These are phyloP conservation scores for Nitzschia putrida DNA, from an alignment of 108 stramenopile genomes.

Conservation along the genomic window DNA sequence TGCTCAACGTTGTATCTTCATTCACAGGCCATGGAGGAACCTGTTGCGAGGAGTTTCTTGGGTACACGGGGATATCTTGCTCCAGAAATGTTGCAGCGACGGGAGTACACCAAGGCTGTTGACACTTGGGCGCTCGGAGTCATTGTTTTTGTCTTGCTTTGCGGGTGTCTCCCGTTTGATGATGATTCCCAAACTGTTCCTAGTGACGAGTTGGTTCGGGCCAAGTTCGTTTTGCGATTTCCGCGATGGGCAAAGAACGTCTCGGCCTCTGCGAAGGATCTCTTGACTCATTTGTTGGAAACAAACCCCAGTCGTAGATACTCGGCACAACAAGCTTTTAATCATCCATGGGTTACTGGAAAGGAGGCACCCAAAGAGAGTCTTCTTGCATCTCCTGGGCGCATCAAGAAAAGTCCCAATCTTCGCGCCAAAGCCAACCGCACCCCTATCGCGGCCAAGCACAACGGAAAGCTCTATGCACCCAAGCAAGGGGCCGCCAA, in stretches of 20 bases:
- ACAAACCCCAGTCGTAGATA: slow-evolving; percentile 81
- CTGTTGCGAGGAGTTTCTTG: slow-evolving; percentile 83
- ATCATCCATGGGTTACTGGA: slow-evolving; percentile 95
- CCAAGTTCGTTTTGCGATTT: slow-evolving; percentile 90
- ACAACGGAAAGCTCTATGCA: slow-evolving; percentile 30
- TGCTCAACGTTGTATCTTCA: not conserved
- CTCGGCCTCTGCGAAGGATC: slow-evolving; percentile 88
- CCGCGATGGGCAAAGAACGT: slow-evolving; percentile 94
- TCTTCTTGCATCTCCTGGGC: slow-evolving; percentile 79
- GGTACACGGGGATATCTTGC: slow-evolving; percentile 96
- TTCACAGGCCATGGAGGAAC: slow-evolving; percentile 66
- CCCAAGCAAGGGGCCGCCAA: slow-evolving; percentile 24
- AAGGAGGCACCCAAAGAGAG: slow-evolving; percentile 69
- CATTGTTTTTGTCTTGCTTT: slow-evolving; percentile 89
- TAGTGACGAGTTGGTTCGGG: slow-evolving; percentile 64
- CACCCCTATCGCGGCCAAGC: slow-evolving; percentile 15
- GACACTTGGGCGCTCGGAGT: slow-evolving; percentile 94
- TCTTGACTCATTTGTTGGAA: slow-evolving; percentile 88
- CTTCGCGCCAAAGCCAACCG: slow-evolving; percentile 33
- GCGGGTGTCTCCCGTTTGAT: slow-evolving; percentile 98
- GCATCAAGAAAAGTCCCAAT: slow-evolving; percentile 67
- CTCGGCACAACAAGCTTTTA: slow-evolving; percentile 92
- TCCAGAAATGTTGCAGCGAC: slow-evolving; percentile 96
- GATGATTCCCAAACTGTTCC: slow-evolving; percentile 89
- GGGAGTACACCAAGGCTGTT: slow-evolving; percentile 81